A percentile compares a stretch with the other conserved stretches of the same genome.
These are phyloP conservation scores for Salix koriyanagi DNA, from an alignment of 345 rosid species.

Conservation along the genomic window DNA sequence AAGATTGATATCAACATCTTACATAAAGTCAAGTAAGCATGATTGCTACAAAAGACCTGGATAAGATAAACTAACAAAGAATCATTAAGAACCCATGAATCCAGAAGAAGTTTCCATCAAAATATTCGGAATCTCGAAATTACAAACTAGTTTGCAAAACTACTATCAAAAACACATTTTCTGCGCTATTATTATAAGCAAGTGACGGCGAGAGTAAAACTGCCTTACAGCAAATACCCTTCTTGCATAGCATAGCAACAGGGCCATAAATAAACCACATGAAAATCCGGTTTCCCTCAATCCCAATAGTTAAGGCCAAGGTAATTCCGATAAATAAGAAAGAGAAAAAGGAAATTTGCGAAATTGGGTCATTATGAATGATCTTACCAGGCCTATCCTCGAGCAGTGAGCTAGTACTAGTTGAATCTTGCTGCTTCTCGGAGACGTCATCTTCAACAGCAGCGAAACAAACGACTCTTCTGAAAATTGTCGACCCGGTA, in stretches of 20 bases:
- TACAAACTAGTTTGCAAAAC: too few species aligned
- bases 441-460: conserved; percentile 49
- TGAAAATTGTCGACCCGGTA: conserved; percentile 19
- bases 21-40: not conserved
- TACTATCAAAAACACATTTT: too few species aligned
- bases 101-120: not conserved
- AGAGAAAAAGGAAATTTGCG: too few species aligned
- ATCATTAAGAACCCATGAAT: not conserved
- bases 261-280: too few species aligned
- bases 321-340: not conserved
- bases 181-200: too few species aligned
- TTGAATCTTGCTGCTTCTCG: conserved; percentile 34
- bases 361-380: not conserved
- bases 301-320: not conserved
- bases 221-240: too few species aligned
- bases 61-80: not conserved
- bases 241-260: too few species aligned
- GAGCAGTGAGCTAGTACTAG: conserved; percentile 38
- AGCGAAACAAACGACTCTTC: conserved; percentile 35
- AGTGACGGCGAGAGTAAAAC: too few species aligned
- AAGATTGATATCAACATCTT: conserved; percentile 9
- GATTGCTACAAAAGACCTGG: not conserved
- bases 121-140: too few species aligned
- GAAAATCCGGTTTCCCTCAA: too few species aligned
- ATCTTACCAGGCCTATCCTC: conserved; percentile 65